phyloP scores from a whole-genome alignment of 441 rosid genomes.

The Melastoma candidum region DNA sequence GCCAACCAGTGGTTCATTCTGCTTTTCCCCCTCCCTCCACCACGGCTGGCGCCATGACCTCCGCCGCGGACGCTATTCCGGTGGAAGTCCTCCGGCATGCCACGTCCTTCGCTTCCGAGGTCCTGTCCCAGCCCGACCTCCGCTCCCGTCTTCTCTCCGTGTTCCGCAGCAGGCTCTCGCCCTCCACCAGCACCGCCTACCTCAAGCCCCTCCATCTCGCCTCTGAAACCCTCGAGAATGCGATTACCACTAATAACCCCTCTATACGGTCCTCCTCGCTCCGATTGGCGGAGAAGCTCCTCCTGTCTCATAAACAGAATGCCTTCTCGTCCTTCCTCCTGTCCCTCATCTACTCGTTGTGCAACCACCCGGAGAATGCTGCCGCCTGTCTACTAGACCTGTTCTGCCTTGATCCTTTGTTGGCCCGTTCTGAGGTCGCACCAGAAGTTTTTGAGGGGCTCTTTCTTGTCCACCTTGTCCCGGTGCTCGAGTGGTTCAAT shows the following conservation, averaged over 20 bases:
- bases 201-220: slow-evolving; percentile 34
- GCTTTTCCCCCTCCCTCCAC: not conserved
- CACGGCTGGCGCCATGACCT: not conserved
- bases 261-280: slow-evolving; percentile 33
- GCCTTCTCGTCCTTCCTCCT: slow-evolving; percentile 40
- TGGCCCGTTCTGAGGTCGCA: slow-evolving; percentile 43
- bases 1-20: too few relatives aligned
- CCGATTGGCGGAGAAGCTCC: slow-evolving; percentile 38
- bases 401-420: slow-evolving; percentile 35
- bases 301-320: slow-evolving; percentile 27
- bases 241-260: slow-evolving; percentile 24
- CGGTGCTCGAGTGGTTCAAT: slow-evolving; percentile 38
- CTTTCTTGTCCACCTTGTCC: slow-evolving; percentile 43
- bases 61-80: not conserved
- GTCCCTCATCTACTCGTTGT: slow-evolving; percentile 34
- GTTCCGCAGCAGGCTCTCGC: slow-evolving; percentile 21
- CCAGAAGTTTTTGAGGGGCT: slow-evolving; percentile 39
- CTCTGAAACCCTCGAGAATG: slow-evolving; percentile 35
- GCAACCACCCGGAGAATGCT: slow-evolving; percentile 31
- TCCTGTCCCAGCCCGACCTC: slow-evolving; percentile 16
- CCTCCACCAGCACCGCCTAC: slow-evolving; percentile 14
- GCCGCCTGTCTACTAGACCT: slow-evolving; percentile 27
- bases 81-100: slow-evolving; percentile 15
- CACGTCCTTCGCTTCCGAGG: slow-evolving; percentile 8
- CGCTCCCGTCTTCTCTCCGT: slow-evolving; percentile 28